phyloP scores from a whole-genome alignment of 768 basidiomycete genomes.

The Serendipita sp. region DNA sequence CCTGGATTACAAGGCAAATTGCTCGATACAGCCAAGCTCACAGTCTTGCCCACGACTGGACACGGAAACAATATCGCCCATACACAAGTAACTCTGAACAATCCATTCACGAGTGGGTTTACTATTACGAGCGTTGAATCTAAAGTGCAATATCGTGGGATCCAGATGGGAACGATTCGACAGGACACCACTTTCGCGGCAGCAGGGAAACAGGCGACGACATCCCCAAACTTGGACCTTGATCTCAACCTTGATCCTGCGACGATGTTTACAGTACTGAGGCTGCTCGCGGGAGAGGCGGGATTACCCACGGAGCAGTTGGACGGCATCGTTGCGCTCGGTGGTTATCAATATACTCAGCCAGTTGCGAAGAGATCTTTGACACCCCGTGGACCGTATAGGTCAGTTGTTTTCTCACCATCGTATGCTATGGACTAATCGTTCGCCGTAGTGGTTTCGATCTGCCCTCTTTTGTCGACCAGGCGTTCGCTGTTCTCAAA shows the following conservation, averaged over 20 bases:
- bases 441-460: constrained; percentile 36
- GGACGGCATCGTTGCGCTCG: constrained; percentile 48
- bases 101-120: constrained; percentile 51
- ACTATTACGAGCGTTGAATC: constrained; percentile 43
- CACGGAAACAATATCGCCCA: constrained; percentile 45
- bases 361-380: constrained; percentile 9
- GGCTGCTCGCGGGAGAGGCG: constrained; percentile 48
- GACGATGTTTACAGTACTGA: constrained; percentile 53
- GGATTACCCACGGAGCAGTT: constrained; percentile 43
- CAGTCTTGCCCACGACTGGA: constrained; percentile 49
- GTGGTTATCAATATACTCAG: constrained; percentile 45
- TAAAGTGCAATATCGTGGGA: constrained; percentile 44
- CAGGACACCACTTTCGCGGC: constrained; percentile 35
- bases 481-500: constrained; percentile 47
- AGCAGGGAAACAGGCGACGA: constrained; percentile 36
- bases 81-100: constrained; percentile 43
- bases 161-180: constrained; percentile 46
- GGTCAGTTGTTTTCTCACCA: constrained; percentile 24
- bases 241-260: constrained; percentile 55
- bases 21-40: constrained; percentile 38
- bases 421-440: not conserved
- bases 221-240: constrained; percentile 42
- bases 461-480: constrained; percentile 43
- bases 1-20: constrained; percentile 46
- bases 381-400: constrained; percentile 25